Evolutionary conservation across 1,139 yeast species (phyloP), one percentile per base, ranked within the genome.

Genomic region (Hyphopichia pseudoburtonii): DNA sequence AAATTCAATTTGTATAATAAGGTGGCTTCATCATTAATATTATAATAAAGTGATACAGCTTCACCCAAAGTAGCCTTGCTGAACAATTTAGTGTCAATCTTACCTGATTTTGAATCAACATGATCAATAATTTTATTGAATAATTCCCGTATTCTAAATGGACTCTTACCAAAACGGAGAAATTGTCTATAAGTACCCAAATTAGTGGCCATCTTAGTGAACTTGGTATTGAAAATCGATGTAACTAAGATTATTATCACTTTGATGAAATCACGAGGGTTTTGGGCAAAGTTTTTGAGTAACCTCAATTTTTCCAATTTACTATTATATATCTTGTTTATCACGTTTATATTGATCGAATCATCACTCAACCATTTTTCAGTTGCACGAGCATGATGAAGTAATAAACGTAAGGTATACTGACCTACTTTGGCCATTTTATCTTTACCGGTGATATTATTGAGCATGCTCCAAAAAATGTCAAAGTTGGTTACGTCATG

Each of bases 161-260:
- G 89, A 11, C 86, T 72, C 38, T 81, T 79, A 30, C 92, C 92
- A 46, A 83, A 82, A 49, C 94, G 68, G 43, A 84, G 62, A 42
- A 81, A 71, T 52, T 82, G 89, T 56, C 94, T 70, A 56, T 80
- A 85, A 25, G 75, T 64, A 5, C 81, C 71, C 33, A 84, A 60
- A 19, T 79, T 80, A 15, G 58, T 58, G 9, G 78, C 74, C 41
- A 80, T 56, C 3, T 76, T 80, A 9, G 55, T 33, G 60, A 67
- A 53, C 58, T 73, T 48, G 48, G 61, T 44, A 59, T 70, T 48
- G 60, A 70, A 56, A 29, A 60, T 41, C 33, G 64, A 52, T 48
- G 63, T 52, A 30, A 53, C 36, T 39, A 68, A 43, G 31, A 69
- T 62, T 34, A 60, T 47, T 5, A 75, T 50, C 2, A 72, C 55